phyloP scores from a whole-genome alignment of 2,329 filamentous ascomycete genomes.

The Colletotrichum scovillei region DNA sequence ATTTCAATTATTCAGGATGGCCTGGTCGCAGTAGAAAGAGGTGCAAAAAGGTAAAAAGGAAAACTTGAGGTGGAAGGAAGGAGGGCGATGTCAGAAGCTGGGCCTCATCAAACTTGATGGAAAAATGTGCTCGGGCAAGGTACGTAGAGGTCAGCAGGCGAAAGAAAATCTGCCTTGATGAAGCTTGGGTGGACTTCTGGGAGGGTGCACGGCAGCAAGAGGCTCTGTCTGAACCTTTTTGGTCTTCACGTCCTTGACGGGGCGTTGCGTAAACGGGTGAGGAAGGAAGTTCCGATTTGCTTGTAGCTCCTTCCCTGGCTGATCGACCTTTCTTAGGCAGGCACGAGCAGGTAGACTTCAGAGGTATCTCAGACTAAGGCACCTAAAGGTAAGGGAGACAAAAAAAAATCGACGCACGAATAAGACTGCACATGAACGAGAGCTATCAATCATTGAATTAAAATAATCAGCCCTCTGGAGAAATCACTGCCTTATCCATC shows the following conservation, averaged over 20 bases:
- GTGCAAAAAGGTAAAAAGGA: background rate
- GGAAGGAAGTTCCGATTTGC: background rate
- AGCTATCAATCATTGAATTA: background rate
- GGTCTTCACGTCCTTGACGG: background rate
- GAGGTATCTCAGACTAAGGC: no score
- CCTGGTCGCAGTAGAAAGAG: background rate
- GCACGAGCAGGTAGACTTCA: no score
- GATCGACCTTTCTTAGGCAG: no score
- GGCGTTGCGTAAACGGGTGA: background rate
- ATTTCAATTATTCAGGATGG: background rate
- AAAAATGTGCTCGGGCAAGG: background rate
- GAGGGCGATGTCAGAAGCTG: background rate
- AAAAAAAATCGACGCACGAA: no score
- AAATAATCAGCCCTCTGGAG: background rate
- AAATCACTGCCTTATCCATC: background rate
- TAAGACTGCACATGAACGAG: no score
- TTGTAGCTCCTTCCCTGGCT: no score
- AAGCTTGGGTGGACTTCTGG: background rate
- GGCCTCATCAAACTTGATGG: background rate
- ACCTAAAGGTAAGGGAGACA: no score
- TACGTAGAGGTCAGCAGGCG: background rate
- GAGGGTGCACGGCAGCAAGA: background rate
- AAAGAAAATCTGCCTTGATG: constrained; percentile 3
- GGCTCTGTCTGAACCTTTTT: background rate
- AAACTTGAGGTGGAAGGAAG: background rate